A percentile compares a stretch with the other conserved stretches of the same genome.
Evolutionary conservation across 1,284 basidiomycete species (phyloP).

Genomic region (Malassezia pachydermatis): DNA sequence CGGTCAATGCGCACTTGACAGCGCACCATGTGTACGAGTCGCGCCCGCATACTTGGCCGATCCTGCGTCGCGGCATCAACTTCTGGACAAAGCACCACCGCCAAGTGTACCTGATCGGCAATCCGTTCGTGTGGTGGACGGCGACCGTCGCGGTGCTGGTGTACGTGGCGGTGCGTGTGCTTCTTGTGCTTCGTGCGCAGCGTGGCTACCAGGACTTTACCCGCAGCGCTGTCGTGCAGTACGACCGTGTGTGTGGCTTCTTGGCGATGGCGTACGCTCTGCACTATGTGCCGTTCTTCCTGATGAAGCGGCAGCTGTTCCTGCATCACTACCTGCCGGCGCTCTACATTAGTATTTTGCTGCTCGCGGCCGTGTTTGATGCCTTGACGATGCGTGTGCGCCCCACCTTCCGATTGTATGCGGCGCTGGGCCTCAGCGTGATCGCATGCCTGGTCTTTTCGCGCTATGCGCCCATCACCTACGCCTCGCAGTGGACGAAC

Average conservation of each 20-base stretch:
- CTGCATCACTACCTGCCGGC: constrained; percentile 94
- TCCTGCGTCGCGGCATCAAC: constrained; percentile 74
- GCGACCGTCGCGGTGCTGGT: constrained; percentile 62
- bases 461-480: constrained; percentile 71
- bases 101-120: constrained; percentile 90
- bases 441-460: constrained; percentile 68
- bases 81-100: constrained; percentile 96
- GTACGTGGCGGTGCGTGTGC: constrained; percentile 62
- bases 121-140: constrained; percentile 83
- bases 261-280: constrained; percentile 84
- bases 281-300: constrained; percentile 91
- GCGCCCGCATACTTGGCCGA: constrained; percentile 77
- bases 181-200: constrained; percentile 77
- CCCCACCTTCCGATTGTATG: constrained; percentile 66
- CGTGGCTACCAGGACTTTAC: constrained; percentile 83
- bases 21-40: constrained; percentile 92
- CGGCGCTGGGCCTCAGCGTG: constrained; percentile 63
- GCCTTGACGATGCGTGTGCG: constrained; percentile 67
- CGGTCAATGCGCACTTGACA: constrained; percentile 88
- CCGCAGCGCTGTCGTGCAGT: constrained; percentile 77
- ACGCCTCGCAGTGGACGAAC: constrained; percentile 79
- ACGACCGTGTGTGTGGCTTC: constrained; percentile 81
- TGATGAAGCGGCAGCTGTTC: constrained; percentile 92
- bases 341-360: constrained; percentile 80
- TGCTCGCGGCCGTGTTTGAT: constrained; percentile 72